Conservation (phyloP, 345 rosid species). For the Lenwebbia sp. region DNA sequence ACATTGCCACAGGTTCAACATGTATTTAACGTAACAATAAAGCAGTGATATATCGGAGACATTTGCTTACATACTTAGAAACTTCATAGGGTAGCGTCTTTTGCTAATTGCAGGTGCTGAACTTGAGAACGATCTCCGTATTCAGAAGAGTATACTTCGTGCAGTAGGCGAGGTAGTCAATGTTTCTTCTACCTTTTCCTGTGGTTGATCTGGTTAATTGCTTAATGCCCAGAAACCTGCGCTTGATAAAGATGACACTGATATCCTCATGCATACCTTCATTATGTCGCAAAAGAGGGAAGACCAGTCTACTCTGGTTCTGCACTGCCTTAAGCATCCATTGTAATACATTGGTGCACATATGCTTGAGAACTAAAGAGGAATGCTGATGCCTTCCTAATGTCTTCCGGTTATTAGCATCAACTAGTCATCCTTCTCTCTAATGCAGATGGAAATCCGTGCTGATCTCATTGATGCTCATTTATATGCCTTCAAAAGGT, state of each 20-base stretch:
- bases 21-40: not conserved
- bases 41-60: not conserved
- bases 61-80: not conserved
- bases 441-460: slow-evolving; percentile 74
- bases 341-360: not conserved
- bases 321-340: not conserved
- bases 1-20: slow-evolving; percentile 66
- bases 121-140: slow-evolving; percentile 69
- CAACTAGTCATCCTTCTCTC: not conserved
- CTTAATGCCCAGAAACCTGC: not conserved
- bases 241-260: not conserved
- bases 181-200: not conserved
- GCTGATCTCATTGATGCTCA: slow-evolving; percentile 97
- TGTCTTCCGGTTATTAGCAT: not conserved
- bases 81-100: slow-evolving; percentile 1
- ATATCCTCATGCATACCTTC: not conserved
- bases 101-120: slow-evolving; percentile 44
- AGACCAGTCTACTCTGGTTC: not conserved
- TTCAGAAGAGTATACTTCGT: slow-evolving; percentile 61
- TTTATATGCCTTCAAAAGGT: slow-evolving; percentile 98
- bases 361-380: not conserved
- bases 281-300: not conserved
- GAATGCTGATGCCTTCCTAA: not conserved
- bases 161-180: slow-evolving; percentile 79
- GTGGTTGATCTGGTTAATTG: not conserved